Percentiles rank a stretch among this genome's conserved stretches.
These are phyloP conservation scores for Dichotomocladium elegans DNA, from an alignment of 371 early-diverging fungal genomes.

Conservation along the genomic window DNA sequence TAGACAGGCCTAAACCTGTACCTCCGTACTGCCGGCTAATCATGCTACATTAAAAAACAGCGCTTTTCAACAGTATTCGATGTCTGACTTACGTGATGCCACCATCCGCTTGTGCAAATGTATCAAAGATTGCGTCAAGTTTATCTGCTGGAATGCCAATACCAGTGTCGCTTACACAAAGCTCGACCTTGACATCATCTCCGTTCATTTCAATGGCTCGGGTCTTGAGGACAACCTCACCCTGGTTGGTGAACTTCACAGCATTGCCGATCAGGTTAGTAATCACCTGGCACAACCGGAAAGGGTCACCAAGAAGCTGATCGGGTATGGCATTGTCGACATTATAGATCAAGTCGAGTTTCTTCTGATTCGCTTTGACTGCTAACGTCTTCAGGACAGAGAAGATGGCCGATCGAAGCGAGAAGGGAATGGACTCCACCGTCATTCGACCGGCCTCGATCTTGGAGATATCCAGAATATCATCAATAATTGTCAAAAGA, in stretches of 20 bases:
- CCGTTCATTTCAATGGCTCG: slow-evolving; percentile 30
- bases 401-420: slow-evolving; percentile 54
- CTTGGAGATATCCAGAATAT: slow-evolving; percentile 75
- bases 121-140: slow-evolving; percentile 66
- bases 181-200: slow-evolving; percentile 47
- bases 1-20: slow-evolving; percentile 57
- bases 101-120: slow-evolving; percentile 75
- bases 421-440: slow-evolving; percentile 58
- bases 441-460: slow-evolving; percentile 73
- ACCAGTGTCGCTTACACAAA: slow-evolving; percentile 75
- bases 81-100: slow-evolving; percentile 49
- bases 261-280: slow-evolving; percentile 77
- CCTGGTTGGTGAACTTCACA: slow-evolving; percentile 73
- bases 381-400: slow-evolving; percentile 57
- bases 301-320: slow-evolving; percentile 64
- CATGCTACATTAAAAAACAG: neutral
- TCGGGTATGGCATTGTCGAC: slow-evolving; percentile 59
- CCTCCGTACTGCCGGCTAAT: slow-evolving; percentile 17
- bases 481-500: slow-evolving; percentile 66
- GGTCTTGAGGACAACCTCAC: slow-evolving; percentile 54
- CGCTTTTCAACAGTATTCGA: neutral
- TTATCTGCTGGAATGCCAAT: slow-evolving; percentile 74
- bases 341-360: slow-evolving; percentile 50
- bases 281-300: slow-evolving; percentile 68
- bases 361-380: slow-evolving; percentile 60